Evolutionary conservation across 768 basidiomycete genomes (phyloP).

Genomic region (Mycena venus): DNA sequence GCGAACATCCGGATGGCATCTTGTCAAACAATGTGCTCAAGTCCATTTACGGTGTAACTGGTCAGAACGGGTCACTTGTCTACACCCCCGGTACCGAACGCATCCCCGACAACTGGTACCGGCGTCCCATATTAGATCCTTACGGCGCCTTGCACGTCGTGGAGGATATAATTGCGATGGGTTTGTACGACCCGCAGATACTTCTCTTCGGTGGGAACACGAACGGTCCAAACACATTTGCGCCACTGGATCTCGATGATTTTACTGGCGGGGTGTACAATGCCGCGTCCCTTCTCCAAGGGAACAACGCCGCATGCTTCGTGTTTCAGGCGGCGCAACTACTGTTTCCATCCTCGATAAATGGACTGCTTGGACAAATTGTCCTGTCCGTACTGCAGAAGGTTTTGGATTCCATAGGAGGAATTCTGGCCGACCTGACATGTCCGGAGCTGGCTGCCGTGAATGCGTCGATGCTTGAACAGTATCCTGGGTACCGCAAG

Average conservation of each 20-base stretch:
- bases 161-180: too few relatives aligned
- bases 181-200: too few relatives aligned
- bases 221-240: neutral
- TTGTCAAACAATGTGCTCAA: too few relatives aligned
- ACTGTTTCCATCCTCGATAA: neutral
- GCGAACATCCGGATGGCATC: too few relatives aligned
- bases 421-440: neutral
- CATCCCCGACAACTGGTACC: too few relatives aligned
- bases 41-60: too few relatives aligned
- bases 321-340: neutral
- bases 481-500: neutral
- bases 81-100: too few relatives aligned
- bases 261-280: neutral
- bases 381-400: neutral
- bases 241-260: neutral
- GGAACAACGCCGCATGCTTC: neutral
- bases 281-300: neutral
- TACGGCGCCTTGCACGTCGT: too few relatives aligned
- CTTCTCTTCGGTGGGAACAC: neutral
- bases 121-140: too few relatives aligned
- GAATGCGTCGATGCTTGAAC: neutral
- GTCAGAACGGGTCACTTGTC: too few relatives aligned
- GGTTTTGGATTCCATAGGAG: neutral
- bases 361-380: neutral
- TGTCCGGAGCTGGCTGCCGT: neutral